These are phyloP conservation scores for Podospora fimiseda DNA, from an alignment of 495 filamentous ascomycete genomes.

Conservation along the genomic window DNA sequence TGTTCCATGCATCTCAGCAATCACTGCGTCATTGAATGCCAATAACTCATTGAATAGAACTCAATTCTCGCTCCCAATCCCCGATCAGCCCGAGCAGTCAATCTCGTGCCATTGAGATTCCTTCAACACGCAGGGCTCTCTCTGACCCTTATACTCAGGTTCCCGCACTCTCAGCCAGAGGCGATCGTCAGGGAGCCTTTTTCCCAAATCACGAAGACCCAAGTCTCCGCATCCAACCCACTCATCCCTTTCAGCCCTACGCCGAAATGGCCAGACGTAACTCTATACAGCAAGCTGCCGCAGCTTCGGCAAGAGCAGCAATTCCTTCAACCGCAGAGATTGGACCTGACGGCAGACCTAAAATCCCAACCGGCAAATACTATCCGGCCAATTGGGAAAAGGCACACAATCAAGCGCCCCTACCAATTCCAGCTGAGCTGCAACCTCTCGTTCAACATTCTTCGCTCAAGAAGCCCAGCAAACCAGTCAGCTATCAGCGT, in stretches of 20 bases:
- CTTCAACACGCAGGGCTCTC: slow-evolving; percentile 24
- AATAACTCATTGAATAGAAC: not conserved
- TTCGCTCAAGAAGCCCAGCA: no score
- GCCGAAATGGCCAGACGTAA: slow-evolving; percentile 29
- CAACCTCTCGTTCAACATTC: slow-evolving; percentile 11
- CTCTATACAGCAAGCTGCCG: slow-evolving; percentile 26
- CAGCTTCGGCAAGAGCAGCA: slow-evolving; percentile 14
- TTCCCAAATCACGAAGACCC: slow-evolving; percentile 47
- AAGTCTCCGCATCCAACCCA: slow-evolving; percentile 27
- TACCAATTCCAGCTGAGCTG: slow-evolving; percentile 12
- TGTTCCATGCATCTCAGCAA: not conserved
- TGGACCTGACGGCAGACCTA: not conserved
- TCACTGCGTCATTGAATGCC: not conserved
- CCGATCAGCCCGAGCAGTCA: slow-evolving; percentile 5
- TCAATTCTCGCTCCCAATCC: not conserved
- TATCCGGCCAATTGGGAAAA: slow-evolving; percentile 48
- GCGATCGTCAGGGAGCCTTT: slow-evolving; percentile 46
- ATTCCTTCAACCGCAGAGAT: slow-evolving; percentile 10
- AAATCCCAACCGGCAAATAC: slow-evolving; percentile 48
- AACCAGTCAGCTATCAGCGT: slow-evolving; percentile 18
- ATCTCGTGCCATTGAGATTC: slow-evolving; percentile 39
- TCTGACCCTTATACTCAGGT: slow-evolving; percentile 18
- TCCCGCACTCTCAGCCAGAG: slow-evolving; percentile 42
- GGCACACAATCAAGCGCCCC: slow-evolving; percentile 18
- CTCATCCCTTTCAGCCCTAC: slow-evolving; percentile 38